Base-by-base conservation (phyloP, 129 eudicot species). In the Chrysanthemum makinoi region DNA sequence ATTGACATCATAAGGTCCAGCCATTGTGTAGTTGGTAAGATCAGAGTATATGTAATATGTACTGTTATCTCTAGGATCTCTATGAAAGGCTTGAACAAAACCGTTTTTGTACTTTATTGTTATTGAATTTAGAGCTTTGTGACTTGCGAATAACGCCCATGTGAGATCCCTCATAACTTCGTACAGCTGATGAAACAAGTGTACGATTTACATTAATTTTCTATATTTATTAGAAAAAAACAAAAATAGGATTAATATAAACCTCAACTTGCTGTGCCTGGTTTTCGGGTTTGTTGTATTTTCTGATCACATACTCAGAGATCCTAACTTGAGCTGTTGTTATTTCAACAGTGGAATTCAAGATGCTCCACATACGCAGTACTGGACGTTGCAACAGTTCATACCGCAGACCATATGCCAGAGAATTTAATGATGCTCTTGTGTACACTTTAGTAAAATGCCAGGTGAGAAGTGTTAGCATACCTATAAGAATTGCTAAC, bases 251-350 rank as follows among this genome's bases (percentile, higher is more conserved):
- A 48, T 17, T 47, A 74, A 53, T 43, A 70, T 54, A 61, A 80
- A 94, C 99, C 99, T 94, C 97, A 71, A 87, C 93, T 87, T 94
- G 87, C 74, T 93, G 86, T 66, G 88, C 96, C 79, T 87, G 95
- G 79, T 84, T 80, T 51, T 72, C 83, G 0, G 95, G 97, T 43
- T 82, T 83, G 86, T 78, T 84, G 83, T 94, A 90, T 48, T 79
- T 81, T 47, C 75, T 80, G 63, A 94, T 87, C 51, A 90, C 86
- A 43, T 82, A 89, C 68, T 94, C 99, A 1, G 99, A 86, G 51
- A 94, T 68, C 83, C 82, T 87, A 24, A 94, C 97, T 70, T 94
- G 99, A 62, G 99, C 86, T n/a, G 97, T 94, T 5, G 97, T 86
- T 16, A 90, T 80, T 73, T 94, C 99, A n/a, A 84, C 86, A 4